Base-by-base conservation (phyloP, 768 basidiomycete species). In the Cyclocybe cylindracea region DNA sequence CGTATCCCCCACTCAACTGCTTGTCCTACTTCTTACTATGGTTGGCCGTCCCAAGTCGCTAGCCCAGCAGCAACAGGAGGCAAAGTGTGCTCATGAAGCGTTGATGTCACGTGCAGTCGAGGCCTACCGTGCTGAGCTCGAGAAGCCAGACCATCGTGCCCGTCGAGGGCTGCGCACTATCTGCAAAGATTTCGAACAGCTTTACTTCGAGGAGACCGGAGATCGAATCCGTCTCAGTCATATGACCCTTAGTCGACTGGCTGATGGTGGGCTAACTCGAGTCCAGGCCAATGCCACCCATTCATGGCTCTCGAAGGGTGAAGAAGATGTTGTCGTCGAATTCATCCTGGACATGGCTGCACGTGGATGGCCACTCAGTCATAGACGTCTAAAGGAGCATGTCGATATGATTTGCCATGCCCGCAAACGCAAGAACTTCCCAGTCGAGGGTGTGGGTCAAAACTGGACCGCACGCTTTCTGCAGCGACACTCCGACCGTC, bases 401-500 rank as follows among this genome's bases (percentile, higher is more conserved):
- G 71, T 69, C n/a, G 62, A 77, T 51, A 42, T 54, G 8, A 67
- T 74, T 14, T 56, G 53, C 33, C 34, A 48, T 2, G 67, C 69
- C 8, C 47, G 57, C 1, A 51, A 62, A n/a, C 67, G 67, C 9
- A 44, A 56, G 34, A 32, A 46, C 31, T 74, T 73, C 45, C 70
- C 66, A n/a, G 46, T 39, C 5, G 29, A 40, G 5, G 69, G 72
- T 29, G 66, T 77, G n/a, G 73, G 75, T 1, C 59, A 63, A 10
- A 61, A 71, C 7, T 78, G 74, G 73, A 68, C 70, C 2, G n/a
- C 53, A 14, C 54, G 62, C 5, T 74, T 74, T 50, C 18, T 61
- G n/a, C 44, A 56, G 42, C 60, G 63, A 45, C 66, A 76, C n/a
- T n/a, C n/a, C n/a, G n/a, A n/a, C n/a, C n/a, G n/a, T n/a, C n/a